Base-by-base conservation (phyloP, 1,284 basidiomycete species). In the Naganishia cerealis region DNA sequence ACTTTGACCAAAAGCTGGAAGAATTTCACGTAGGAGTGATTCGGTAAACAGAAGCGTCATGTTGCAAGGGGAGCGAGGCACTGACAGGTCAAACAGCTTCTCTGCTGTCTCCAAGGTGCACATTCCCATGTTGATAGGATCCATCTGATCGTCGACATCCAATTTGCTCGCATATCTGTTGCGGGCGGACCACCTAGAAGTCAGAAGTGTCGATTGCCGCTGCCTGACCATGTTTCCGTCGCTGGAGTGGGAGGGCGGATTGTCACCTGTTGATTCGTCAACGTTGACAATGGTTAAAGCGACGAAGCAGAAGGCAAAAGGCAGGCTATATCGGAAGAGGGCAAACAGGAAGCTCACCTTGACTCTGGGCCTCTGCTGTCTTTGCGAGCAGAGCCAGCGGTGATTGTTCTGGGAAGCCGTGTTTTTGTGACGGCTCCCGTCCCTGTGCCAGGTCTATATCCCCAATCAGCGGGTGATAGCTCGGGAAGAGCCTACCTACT, bases 51-150 rank as follows among this genome's bases (percentile, higher is more conserved):
- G 15, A 24, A 26, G 38, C 10, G 18, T 1, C 12, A 3, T 10
- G 16, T 5, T 40, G 12, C 12, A 13, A 38, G 5, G 5, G 2
- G 26, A 21, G 29, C 21, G 16, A 33, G 5, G 40, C 26, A 53
- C 65, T 58, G 29, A 67, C 65, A 67, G 40, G 5, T 42, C 48
- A 38, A 67, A 57, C n/a, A 67, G 26, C 16, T 33, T 26, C 50
- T 57, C 48, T 29, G 65, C 65, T 40, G 57, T 59, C 8, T 48
- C 43, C 5, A 67, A 3, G n/a, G 48, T 52, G n/a, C 56, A 67
- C 43, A 67, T 58, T 10, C 65, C 65, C 55, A 67, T 57, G 8
- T 21, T 33, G 33, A 67, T 57, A 42, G 65, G 65, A 38, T 67
- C 65, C 56, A 58, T 13, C 36, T 58, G 42, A n/a, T 21, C 33